phyloP scores from a whole-genome alignment of 257 asterid species.

The Cordia subcordata region DNA sequence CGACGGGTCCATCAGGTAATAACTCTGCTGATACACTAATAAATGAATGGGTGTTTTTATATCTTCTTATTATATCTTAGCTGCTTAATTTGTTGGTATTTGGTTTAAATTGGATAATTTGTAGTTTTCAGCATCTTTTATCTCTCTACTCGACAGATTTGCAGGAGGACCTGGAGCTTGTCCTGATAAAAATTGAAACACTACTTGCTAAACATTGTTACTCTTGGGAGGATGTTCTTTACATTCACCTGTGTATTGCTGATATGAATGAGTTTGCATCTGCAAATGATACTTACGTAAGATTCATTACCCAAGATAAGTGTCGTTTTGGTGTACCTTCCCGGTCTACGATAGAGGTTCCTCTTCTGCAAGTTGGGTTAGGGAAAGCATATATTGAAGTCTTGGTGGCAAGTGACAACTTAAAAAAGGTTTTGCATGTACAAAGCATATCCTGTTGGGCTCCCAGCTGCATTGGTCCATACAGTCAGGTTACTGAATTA shows the following conservation, averaged over 20 bases:
- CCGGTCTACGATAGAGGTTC: conserved; percentile 91
- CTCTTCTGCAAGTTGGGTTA: conserved; percentile 71
- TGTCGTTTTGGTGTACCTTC: conserved; percentile 96
- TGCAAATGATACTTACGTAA: conserved; percentile 76
- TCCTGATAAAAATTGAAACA: conserved; percentile 55
- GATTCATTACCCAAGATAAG: conserved; percentile 81
- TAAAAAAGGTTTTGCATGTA: conserved; percentile 86
- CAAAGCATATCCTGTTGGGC: conserved; percentile 99
- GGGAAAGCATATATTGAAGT: conserved; percentile 89
- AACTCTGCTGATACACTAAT: neutral
- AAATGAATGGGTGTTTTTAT: conserved; percentile 5
- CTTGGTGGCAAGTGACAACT: conserved; percentile 60
- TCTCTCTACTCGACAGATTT: conserved; percentile 44
- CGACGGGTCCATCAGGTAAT: conserved; percentile 61
- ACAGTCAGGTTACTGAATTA: conserved; percentile 75
- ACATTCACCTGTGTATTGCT: conserved; percentile 78
- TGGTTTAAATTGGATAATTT: conserved; percentile 10
- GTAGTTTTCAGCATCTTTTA: conserved; percentile 10
- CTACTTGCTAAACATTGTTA: conserved; percentile 48
- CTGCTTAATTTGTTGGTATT: neutral
- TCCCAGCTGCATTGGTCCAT: conserved; percentile 98
- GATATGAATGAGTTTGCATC: conserved; percentile 66
- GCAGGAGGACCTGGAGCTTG: conserved; percentile 57
- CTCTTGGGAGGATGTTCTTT: conserved; percentile 91
- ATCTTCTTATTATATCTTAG: neutral